Percentiles rank a stretch among this genome's conserved stretches.
Conservation (phyloP, 108 stramenopile species). For the Asterionellopsis glacialis region DNA sequence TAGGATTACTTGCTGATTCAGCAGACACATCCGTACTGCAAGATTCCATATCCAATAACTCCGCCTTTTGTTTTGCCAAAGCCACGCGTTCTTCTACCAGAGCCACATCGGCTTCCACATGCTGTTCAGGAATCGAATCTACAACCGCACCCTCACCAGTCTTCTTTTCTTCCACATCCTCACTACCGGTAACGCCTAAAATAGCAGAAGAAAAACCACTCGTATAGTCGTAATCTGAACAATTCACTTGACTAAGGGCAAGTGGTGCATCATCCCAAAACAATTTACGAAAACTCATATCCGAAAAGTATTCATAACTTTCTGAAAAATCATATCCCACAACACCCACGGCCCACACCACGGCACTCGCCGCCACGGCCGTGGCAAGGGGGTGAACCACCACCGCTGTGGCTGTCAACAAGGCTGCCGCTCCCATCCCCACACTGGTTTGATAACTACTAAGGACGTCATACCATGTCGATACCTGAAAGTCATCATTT, state of each 20-base stretch:
- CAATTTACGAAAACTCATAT: not conserved
- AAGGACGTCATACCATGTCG: not conserved
- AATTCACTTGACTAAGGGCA: too few species aligned
- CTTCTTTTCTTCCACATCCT: too few species aligned
- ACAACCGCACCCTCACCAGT: too few species aligned
- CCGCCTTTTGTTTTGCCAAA: too few species aligned
- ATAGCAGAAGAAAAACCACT: too few species aligned
- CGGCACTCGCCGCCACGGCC: slow-evolving; percentile 29
- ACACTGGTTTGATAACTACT: not conserved
- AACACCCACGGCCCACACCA: slow-evolving; percentile 21
- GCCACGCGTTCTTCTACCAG: too few species aligned
- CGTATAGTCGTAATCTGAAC: too few species aligned
- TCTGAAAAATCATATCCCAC: slow-evolving; percentile 3
- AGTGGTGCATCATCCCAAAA: not conserved
- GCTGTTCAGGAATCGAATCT: too few species aligned
- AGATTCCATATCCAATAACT: too few species aligned
- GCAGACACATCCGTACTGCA: not conserved
- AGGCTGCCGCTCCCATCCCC: not conserved
- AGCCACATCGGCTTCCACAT: too few species aligned
- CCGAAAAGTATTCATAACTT: slow-evolving; percentile 18
- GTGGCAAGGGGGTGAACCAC: slow-evolving; percentile 32
- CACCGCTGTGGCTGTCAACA: slow-evolving; percentile 19
- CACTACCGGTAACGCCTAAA: too few species aligned
- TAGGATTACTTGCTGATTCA: not conserved
- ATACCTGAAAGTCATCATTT: not conserved